Evolutionary conservation across 192 early-diverging fungal genomes (phyloP).

Genomic region (Lobosporangium transversale): DNA sequence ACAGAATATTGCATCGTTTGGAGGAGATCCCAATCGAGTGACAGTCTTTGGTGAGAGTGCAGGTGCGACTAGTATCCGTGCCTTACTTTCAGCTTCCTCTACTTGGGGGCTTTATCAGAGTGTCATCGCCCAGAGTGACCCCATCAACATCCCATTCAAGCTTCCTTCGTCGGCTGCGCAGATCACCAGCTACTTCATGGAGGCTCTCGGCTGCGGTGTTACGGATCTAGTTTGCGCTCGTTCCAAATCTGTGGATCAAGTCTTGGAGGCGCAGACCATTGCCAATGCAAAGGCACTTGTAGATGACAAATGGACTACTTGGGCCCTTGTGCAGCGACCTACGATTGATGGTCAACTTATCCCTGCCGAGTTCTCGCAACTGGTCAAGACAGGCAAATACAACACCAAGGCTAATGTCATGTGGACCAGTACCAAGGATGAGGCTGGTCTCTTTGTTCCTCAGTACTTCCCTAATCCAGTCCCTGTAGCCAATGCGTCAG

Average conservation of each 20-base stretch:
- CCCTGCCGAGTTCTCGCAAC: conserved; percentile 25
- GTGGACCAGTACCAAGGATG: conserved; percentile 31
- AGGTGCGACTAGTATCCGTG: conserved; percentile 51
- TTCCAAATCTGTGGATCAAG: conserved; percentile 1
- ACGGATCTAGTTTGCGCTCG: conserved; percentile 27
- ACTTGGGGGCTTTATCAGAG: conserved; percentile 54
- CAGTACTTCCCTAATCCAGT: conserved; percentile 29
- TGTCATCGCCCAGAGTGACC: conserved; percentile 57
- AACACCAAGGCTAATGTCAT: conserved; percentile 46
- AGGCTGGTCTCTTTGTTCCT: conserved; percentile 33
- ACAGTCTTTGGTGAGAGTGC: conserved; percentile 51
- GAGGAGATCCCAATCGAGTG: conserved; percentile 63
- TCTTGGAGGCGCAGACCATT: conserved; percentile 18
- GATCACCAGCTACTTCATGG: conserved; percentile 29
- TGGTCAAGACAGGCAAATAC: conserved; percentile 36
- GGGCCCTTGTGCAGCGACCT: conserved; percentile 29
- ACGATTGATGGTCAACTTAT: conserved; percentile 47
- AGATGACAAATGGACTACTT: conserved; percentile 35
- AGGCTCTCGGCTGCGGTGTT: conserved; percentile 8
- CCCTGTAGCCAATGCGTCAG: background rate
- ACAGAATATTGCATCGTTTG: conserved; percentile 63
- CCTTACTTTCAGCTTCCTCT: conserved; percentile 48
- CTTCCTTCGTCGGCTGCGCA: background rate
- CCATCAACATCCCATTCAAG: conserved; percentile 50
- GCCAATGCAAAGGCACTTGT: conserved; percentile 17